Percentiles rank a stretch among this genome's conserved stretches.
phyloP scores from a whole-genome alignment of 2,329 filamentous ascomycete species.

The Beauveria rudraprayagi region DNA sequence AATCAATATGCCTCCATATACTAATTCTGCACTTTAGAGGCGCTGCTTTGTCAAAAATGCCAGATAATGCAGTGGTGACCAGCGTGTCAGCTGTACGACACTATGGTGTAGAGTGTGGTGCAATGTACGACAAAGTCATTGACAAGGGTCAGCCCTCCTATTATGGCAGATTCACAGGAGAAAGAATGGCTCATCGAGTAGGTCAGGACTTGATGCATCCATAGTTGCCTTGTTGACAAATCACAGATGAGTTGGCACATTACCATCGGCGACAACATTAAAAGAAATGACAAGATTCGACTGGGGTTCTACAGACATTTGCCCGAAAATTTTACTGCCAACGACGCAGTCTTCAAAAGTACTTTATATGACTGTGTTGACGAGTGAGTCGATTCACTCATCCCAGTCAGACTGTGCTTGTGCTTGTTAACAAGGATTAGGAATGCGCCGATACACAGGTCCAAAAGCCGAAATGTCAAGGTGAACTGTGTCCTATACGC shows the following conservation, averaged over 20 bases:
- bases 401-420: background rate
- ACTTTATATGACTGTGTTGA: background rate
- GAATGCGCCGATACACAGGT: background rate
- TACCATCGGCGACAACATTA: slow-evolving; percentile 13
- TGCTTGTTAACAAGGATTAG: background rate
- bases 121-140: background rate
- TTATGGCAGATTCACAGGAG: background rate
- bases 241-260: slow-evolving; percentile 16
- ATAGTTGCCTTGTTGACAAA: background rate
- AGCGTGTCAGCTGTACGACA: slow-evolving; percentile 12
- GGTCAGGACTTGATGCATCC: background rate
- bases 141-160: background rate
- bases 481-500: background rate
- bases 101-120: background rate
- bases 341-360: background rate
- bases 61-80: slow-evolving; percentile 11
- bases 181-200: fast-evolving
- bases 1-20: background rate
- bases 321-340: background rate
- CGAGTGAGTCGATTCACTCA: background rate
- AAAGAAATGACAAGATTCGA: slow-evolving; percentile 11
- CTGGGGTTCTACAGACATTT: background rate
- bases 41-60: slow-evolving; percentile 14
- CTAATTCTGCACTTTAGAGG: slow-evolving; percentile 5
- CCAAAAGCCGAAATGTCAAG: background rate